Base-by-base conservation (phyloP, 257 asterid species). In the Cordia subcordata region DNA sequence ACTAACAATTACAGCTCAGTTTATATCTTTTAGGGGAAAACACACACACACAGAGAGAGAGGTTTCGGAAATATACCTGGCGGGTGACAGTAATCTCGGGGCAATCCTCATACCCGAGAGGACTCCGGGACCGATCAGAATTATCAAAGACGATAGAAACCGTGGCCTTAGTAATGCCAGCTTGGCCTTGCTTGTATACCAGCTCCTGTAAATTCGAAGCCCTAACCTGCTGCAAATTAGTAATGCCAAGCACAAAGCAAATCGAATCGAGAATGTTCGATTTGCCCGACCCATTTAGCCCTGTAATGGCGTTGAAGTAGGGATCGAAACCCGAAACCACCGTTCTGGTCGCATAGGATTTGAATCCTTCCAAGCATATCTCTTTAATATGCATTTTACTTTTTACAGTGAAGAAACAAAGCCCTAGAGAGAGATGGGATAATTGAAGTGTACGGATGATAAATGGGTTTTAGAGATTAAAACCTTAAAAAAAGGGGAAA, bases 151-250 rank as follows among this genome's bases (percentile, higher is more conserved):
- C 96, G 50, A 93, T 67, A 0, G 99, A 93, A 13, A 93, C 99
- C 0, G 99, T 93, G 55, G 99, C 97, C 68, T 93, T 93, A 32
- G 99, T 89, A 27, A 93, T 89, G 63, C 99, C 97, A 68, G 97
- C 99, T 72, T 93, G 99, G 52, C 99, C 99, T 80, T 89, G 99
- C 87, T 93, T 93, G 77, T 93, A 93, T 62, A 93, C 99, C 55
- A 93, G 82, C 89, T 93, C 99, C 84, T 93, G 99, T 67, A 93
- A 70, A 70, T 93, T 93, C 39, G 99, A 76, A 80, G 97, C 97
- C 88, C 97, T 82, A 79, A 89, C 99, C 79, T 93, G 99, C 76
- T 89, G 97, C 90, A 93, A 72, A 79, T 93, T 93, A 53, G 97
- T 93, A 68, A 93, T 89, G 12, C 99, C 99, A 72, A 93, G 56